Conservation (phyloP, 176 grass and related monocot species). For the Lolium multiflorum region DNA sequence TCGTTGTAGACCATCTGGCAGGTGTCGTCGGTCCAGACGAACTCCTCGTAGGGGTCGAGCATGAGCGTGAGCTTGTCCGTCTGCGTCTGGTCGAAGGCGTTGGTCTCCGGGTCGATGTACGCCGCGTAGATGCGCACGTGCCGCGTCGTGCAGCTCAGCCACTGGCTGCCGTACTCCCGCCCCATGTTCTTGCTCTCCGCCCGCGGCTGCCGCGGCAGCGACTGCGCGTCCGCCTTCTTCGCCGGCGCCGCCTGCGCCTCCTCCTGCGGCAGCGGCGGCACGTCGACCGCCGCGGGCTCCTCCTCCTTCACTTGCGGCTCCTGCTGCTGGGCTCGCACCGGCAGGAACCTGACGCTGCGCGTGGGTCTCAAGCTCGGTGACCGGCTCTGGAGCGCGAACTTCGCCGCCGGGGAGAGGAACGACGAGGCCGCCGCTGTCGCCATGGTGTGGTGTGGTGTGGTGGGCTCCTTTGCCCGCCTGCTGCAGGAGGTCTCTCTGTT, state of each 20-base stretch:
- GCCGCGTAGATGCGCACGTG: slow-evolving; percentile 97
- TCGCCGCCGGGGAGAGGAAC: slow-evolving; percentile 62
- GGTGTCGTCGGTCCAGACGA: slow-evolving; percentile 78
- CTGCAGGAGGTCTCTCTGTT: neutral
- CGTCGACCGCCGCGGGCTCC: neutral
- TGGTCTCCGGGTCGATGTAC: slow-evolving; percentile 91
- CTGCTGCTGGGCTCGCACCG: slow-evolving; percentile 58
- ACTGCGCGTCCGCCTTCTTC: slow-evolving; percentile 40
- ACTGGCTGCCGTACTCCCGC: slow-evolving; percentile 90
- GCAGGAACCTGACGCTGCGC: slow-evolving; percentile 21
- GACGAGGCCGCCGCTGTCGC: slow-evolving; percentile 63
- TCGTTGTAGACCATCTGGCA: slow-evolving; percentile 86
- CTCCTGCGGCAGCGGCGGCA: slow-evolving; percentile 28
- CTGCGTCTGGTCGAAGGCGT: slow-evolving; percentile 96
- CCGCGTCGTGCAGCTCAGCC: slow-evolving; percentile 88
- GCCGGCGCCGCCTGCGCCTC: neutral
- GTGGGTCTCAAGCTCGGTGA: slow-evolving; percentile 1
- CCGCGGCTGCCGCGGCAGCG: slow-evolving; percentile 66
- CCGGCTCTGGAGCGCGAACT: slow-evolving; percentile 43
- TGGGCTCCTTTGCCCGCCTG: neutral
- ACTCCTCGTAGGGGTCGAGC: slow-evolving; percentile 86
- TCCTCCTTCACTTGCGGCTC: slow-evolving; percentile 54
- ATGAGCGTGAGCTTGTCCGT: slow-evolving; percentile 96
- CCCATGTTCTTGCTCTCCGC: slow-evolving; percentile 93
- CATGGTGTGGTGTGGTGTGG: slow-evolving; percentile 38